A percentile compares a stretch with the other conserved stretches of the same genome.
Conservation (phyloP, 768 basidiomycete species). For the Lepiota venenata region DNA sequence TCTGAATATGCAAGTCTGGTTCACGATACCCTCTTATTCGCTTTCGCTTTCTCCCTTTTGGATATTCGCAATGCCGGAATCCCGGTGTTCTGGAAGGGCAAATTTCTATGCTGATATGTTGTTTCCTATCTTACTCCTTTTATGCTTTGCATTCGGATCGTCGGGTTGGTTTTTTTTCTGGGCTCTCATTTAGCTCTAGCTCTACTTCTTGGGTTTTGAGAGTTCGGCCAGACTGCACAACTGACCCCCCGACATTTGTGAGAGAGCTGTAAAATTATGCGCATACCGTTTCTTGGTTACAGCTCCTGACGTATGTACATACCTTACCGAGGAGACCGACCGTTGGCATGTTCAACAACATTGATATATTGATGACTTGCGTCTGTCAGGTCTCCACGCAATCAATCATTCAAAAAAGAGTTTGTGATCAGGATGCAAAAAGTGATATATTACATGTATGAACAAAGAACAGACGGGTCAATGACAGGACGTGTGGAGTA, state of each 20-base stretch:
- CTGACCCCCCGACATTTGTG: not conserved
- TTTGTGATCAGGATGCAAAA: not conserved
- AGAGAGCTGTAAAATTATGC: not conserved
- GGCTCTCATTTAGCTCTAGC: too few relatives aligned
- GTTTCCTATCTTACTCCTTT: too few relatives aligned
- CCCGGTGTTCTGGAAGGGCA: not conserved
- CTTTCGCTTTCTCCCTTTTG: not conserved
- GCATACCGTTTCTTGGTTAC: not conserved
- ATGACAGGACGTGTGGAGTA: not conserved
- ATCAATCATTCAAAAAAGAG: too few relatives aligned
- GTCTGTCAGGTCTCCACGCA: not conserved
- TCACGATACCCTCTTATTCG: too few relatives aligned
- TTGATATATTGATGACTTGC: not conserved
- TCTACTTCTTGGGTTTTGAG: too few relatives aligned
- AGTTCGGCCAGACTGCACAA: too few relatives aligned
- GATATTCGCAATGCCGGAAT: not conserved
- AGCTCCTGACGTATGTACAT: too few relatives aligned
- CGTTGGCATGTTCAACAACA: not conserved
- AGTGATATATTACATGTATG: conserved; percentile 11
- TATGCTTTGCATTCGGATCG: too few relatives aligned
- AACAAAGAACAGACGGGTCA: not conserved
- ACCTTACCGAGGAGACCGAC: too few relatives aligned
- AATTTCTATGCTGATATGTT: too few relatives aligned
- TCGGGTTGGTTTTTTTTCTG: too few relatives aligned
- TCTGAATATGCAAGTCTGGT: not conserved